A percentile compares a stretch with the other conserved stretches of the same genome.
These are phyloP conservation scores for Fusarium bulbicola DNA, from an alignment of 2,329 filamentous ascomycete genomes.

Conservation along the genomic window DNA sequence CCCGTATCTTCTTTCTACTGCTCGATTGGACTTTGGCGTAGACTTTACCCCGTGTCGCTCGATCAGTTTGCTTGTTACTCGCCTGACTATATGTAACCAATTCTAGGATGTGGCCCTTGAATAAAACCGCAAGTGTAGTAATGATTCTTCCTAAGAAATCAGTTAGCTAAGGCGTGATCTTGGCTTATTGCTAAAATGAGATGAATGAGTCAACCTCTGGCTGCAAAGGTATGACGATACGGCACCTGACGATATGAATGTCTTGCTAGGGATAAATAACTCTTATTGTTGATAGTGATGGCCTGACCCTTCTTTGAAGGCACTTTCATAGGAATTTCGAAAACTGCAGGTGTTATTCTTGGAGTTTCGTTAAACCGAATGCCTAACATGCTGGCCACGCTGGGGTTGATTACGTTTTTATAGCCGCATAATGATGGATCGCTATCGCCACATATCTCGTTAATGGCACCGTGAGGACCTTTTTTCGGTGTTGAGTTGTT, in stretches of 20 bases:
- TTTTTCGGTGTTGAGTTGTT: slow-evolving; percentile 71
- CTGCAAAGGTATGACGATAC: slow-evolving; percentile 61
- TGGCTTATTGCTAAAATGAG: slow-evolving; percentile 66
- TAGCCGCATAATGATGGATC: slow-evolving; percentile 75
- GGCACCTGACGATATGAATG: slow-evolving; percentile 64
- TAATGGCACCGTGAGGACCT: slow-evolving; percentile 73
- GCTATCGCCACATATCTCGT: slow-evolving; percentile 67
- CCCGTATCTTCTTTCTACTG: slow-evolving; percentile 60
- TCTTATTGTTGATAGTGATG: slow-evolving; percentile 66
- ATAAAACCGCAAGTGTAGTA: slow-evolving; percentile 63
- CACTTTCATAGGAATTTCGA: slow-evolving; percentile 76
- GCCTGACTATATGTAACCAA: slow-evolving; percentile 72
- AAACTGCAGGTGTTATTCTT: slow-evolving; percentile 75
- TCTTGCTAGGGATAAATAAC: slow-evolving; percentile 66
- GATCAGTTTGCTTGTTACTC: slow-evolving; percentile 58
- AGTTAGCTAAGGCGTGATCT: slow-evolving; percentile 66
- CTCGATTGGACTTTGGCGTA: slow-evolving; percentile 70
- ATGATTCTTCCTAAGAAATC: slow-evolving; percentile 69
- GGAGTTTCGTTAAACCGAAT: slow-evolving; percentile 83
- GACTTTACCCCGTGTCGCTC: slow-evolving; percentile 56
- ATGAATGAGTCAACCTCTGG: slow-evolving; percentile 65
- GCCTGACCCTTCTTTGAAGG: slow-evolving; percentile 60
- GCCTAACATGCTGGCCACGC: slow-evolving; percentile 75
- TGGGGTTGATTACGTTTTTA: slow-evolving; percentile 69
- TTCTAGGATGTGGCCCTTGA: slow-evolving; percentile 72